Evolutionary conservation across 2,329 filamentous ascomycete genomes (phyloP).

Genomic region (Chrysoporthe puriensis): DNA sequence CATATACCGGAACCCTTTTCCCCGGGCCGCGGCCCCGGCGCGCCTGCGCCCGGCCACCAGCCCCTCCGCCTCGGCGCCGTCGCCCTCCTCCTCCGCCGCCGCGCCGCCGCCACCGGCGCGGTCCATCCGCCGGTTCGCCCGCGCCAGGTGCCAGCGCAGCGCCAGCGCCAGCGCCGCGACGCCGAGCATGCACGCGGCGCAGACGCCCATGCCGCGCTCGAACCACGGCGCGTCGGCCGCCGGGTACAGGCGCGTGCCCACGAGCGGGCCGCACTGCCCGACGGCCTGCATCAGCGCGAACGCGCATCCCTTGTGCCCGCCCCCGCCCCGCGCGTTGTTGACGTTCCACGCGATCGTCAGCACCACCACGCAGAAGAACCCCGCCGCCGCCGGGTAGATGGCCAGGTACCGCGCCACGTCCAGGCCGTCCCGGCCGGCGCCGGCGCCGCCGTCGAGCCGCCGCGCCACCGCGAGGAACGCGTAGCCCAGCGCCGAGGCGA

Average conservation of each 20-base stretch:
- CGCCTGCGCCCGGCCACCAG: slow-evolving; percentile 41
- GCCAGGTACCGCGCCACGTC: slow-evolving; percentile 67
- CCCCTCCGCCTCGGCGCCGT: slow-evolving; percentile 43
- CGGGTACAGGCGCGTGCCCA: slow-evolving; percentile 71
- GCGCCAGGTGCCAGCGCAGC: slow-evolving; percentile 57
- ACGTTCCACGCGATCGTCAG: slow-evolving; percentile 87
- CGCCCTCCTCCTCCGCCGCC: slow-evolving; percentile 35
- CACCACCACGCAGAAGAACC: slow-evolving; percentile 84
- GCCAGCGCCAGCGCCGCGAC: slow-evolving; percentile 60
- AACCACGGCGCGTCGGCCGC: slow-evolving; percentile 64
- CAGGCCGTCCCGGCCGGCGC: slow-evolving; percentile 25
- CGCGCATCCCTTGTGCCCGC: slow-evolving; percentile 72
- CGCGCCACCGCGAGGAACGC: slow-evolving; percentile 63
- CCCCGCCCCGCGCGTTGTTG: slow-evolving; percentile 68
- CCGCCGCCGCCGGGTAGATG: slow-evolving; percentile 76
- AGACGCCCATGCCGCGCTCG: slow-evolving; percentile 63
- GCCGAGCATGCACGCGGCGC: slow-evolving; percentile 63
- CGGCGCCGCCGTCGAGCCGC: slow-evolving; percentile 52
- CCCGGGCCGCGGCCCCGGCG: slow-evolving; percentile 31
- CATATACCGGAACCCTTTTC: slow-evolving; percentile 50
- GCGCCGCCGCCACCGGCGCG: slow-evolving; percentile 39
- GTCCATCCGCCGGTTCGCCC: slow-evolving; percentile 54
- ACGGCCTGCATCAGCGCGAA: slow-evolving; percentile 82
- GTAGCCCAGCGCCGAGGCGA: slow-evolving; percentile 65
- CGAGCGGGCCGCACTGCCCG: slow-evolving; percentile 76